Conservation (phyloP, 495 filamentous ascomycete species). For the Aspergillus carlsbadensis region DNA sequence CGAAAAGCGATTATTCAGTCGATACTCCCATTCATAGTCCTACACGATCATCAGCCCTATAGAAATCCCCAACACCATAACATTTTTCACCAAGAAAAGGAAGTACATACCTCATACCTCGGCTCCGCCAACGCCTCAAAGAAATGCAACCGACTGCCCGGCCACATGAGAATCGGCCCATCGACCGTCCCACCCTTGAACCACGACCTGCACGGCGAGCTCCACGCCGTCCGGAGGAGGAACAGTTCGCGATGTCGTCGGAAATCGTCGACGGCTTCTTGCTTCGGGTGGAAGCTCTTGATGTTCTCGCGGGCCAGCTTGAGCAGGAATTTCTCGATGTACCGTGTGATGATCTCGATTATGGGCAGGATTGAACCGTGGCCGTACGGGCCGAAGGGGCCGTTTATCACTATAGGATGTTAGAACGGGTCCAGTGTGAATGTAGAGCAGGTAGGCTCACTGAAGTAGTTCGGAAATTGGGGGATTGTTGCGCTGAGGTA, state of each 20-base stretch:
- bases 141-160: constrained; percentile 51
- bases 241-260: constrained; percentile 42
- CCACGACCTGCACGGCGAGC: constrained; percentile 44
- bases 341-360: constrained; percentile 45
- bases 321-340: constrained; percentile 40
- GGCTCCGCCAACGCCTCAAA: constrained; percentile 50
- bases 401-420: constrained; percentile 40
- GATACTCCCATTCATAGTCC: constrained; percentile 49
- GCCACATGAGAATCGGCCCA: constrained; percentile 48
- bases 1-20: constrained; percentile 35
- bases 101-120: constrained; percentile 36
- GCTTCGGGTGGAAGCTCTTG: constrained; percentile 35
- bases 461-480: constrained; percentile 40
- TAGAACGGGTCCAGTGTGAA: constrained; percentile 16
- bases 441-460: no score
- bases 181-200: constrained; percentile 43
- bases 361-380: constrained; percentile 42
- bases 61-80: no score
- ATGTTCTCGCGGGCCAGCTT: constrained; percentile 48
- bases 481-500: constrained; percentile 35
- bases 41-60: no score
- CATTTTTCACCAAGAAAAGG: no score
- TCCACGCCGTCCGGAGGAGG: constrained; percentile 50
- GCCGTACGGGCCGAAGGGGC: constrained; percentile 34
- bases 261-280: constrained; percentile 45